Evolutionary conservation across 106 monocot genomes (phyloP).

Genomic region (Vanilla planifolia): DNA sequence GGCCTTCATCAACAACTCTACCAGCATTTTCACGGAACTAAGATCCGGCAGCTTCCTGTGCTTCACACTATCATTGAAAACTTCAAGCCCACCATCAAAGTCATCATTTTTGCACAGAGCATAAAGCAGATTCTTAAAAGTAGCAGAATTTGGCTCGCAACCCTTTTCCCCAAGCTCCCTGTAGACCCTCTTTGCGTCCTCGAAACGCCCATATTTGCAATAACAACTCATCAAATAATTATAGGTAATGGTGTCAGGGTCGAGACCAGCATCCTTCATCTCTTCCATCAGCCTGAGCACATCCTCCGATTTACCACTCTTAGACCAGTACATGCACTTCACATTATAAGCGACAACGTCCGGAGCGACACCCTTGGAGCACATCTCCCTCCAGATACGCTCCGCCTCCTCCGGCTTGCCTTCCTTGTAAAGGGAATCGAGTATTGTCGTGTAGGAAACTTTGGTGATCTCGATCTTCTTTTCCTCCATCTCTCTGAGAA

Average conservation of each 20-base stretch:
- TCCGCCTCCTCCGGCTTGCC: conserved; percentile 37
- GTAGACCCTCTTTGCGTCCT: conserved; percentile 50
- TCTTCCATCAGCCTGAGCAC: conserved; percentile 38
- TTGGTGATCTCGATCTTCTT: conserved; percentile 22
- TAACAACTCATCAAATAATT: conserved; percentile 50
- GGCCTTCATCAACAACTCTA: conserved; percentile 40
- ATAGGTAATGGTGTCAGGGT: conserved; percentile 40
- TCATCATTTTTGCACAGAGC: conserved; percentile 39
- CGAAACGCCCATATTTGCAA: conserved; percentile 28
- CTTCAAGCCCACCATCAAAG: conserved; percentile 28
- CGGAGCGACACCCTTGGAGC: conserved; percentile 13
- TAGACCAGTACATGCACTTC: conserved; percentile 26
- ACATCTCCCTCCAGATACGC: conserved; percentile 51
- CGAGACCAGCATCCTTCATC: conserved; percentile 32
- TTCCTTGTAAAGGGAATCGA: conserved; percentile 47
- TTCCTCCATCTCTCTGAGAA: conserved; percentile 36
- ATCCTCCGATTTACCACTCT: conserved; percentile 13
- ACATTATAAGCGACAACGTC: conserved; percentile 47
- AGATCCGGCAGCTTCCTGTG: conserved; percentile 45
- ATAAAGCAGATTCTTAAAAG: conserved; percentile 29
- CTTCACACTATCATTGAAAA: conserved; percentile 40
- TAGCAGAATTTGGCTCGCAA: conserved; percentile 24
- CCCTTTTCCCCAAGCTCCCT: conserved; percentile 28
- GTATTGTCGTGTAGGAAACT: conserved; percentile 46
- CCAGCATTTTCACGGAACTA: conserved; percentile 29